Conservation (phyloP, 1,284 basidiomycete species). For the Ceratobasidium sp. region DNA sequence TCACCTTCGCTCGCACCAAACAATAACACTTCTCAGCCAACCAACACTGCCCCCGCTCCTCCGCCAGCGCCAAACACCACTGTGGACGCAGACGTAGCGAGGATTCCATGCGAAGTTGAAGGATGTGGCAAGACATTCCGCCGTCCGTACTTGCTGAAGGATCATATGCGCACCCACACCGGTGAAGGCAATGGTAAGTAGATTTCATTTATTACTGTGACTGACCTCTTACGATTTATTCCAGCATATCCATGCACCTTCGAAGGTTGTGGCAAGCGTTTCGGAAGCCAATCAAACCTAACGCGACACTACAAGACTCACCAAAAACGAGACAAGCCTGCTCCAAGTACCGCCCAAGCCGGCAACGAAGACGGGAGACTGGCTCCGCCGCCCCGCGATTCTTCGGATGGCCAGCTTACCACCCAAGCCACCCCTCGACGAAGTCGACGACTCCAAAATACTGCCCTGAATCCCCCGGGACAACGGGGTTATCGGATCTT, state of each 20-base stretch:
- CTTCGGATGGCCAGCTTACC: not conserved
- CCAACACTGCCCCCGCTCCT: not conserved
- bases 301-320: constrained; percentile 21
- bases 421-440: not conserved
- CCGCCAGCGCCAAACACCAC: not conserved
- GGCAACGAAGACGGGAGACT: not conserved
- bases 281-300: constrained; percentile 24
- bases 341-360: not conserved
- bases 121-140: constrained; percentile 17
- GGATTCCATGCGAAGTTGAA: constrained; percentile 11
- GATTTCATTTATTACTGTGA: not conserved
- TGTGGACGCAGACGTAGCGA: not conserved
- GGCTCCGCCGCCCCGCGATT: not conserved
- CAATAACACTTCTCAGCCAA: not conserved
- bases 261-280: constrained; percentile 11
- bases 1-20: not conserved
- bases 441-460: not conserved
- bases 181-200: constrained; percentile 19
- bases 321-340: not conserved
- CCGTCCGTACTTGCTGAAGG: constrained; percentile 21
- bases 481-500: not conserved
- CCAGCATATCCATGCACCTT: constrained; percentile 11
- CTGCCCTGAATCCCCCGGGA: not conserved
- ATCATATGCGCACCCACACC: constrained; percentile 20
- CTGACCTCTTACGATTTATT: not conserved